Percentiles rank a stretch among this genome's conserved stretches.
Evolutionary conservation across 1,284 basidiomycete species (phyloP).

Genomic region (Garcileccinum viscosum): DNA sequence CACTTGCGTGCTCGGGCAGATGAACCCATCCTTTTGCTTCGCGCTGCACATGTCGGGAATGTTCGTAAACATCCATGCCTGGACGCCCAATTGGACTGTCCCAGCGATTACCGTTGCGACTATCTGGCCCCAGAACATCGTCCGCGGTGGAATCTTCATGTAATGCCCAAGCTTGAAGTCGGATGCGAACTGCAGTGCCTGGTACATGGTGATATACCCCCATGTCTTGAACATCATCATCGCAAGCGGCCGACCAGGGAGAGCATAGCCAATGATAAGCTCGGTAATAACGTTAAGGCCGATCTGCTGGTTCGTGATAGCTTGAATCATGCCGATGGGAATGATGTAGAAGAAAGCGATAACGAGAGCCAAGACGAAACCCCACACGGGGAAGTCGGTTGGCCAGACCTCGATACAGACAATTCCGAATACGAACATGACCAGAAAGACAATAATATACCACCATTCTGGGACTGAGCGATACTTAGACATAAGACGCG

Average conservation of each 20-base stretch:
- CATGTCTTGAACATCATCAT: conserved; percentile 55
- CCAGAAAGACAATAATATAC: conserved; percentile 56
- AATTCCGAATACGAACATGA: conserved; percentile 65
- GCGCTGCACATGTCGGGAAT: conserved; percentile 37
- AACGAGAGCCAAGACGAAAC: conserved; percentile 48
- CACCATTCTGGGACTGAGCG: conserved; percentile 78
- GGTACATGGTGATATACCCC: conserved; percentile 44
- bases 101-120: conserved; percentile 49
- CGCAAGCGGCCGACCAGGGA: conserved; percentile 51
- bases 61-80: conserved; percentile 47
- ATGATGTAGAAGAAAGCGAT: conserved; percentile 58
- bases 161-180: conserved; percentile 58
- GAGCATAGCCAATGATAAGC: conserved; percentile 50
- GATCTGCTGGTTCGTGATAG: conserved; percentile 53
- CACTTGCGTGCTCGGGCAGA: conserved; percentile 46
- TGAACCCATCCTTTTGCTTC: conserved; percentile 37
- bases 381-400: conserved; percentile 64
- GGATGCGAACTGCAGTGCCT: conserved; percentile 49
- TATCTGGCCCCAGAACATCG: conserved; percentile 51
- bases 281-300: conserved; percentile 57
- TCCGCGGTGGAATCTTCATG: conserved; percentile 57
- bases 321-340: conserved; percentile 51
- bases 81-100: conserved; percentile 49
- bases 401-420: conserved; percentile 64
- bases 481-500: conserved; percentile 74